Evolutionary conservation across 169 alveolate species (phyloP).

Genomic region (Plasmodium cynomolgi): DNA sequence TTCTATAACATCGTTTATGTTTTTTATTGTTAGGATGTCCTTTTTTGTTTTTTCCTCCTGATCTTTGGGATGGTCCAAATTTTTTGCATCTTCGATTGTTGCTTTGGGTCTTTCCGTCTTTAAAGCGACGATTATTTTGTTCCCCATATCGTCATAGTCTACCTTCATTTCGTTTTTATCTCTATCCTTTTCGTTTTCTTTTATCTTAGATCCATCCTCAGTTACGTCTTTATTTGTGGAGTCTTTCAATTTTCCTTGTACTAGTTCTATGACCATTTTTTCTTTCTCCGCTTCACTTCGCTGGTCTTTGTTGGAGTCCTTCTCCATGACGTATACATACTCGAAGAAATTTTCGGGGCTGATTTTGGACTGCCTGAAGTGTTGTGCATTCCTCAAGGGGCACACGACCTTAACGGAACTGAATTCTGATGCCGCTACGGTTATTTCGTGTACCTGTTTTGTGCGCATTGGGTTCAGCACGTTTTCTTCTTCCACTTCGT

Average conservation of each 20-base stretch:
- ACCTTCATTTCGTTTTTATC: background rate
- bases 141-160: slow-evolving; percentile 35
- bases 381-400: slow-evolving; percentile 30
- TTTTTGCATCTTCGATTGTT: slow-evolving; percentile 25
- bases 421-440: slow-evolving; percentile 48
- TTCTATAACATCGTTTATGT: slow-evolving; percentile 39
- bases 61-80: background rate
- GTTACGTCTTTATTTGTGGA: background rate
- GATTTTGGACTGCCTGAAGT: slow-evolving; percentile 53
- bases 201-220: background rate
- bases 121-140: slow-evolving; percentile 34
- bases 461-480: slow-evolving; percentile 50
- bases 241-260: background rate
- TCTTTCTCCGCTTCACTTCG: background rate
- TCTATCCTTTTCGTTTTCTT: background rate
- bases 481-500: slow-evolving; percentile 5
- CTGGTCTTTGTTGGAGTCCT: background rate
- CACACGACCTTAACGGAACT: slow-evolving; percentile 28
- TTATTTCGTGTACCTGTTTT: slow-evolving; percentile 37
- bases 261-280: background rate
- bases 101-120: slow-evolving; percentile 57
- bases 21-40: slow-evolving; percentile 26
- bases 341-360: slow-evolving; percentile 71
- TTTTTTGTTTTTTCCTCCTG: background rate
- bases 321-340: slow-evolving; percentile 31